Evolutionary conservation across 305 asterid genomes (phyloP), one percentile per base, ranked within the genome.

Genomic region (Fraxinus sp.): DNA sequence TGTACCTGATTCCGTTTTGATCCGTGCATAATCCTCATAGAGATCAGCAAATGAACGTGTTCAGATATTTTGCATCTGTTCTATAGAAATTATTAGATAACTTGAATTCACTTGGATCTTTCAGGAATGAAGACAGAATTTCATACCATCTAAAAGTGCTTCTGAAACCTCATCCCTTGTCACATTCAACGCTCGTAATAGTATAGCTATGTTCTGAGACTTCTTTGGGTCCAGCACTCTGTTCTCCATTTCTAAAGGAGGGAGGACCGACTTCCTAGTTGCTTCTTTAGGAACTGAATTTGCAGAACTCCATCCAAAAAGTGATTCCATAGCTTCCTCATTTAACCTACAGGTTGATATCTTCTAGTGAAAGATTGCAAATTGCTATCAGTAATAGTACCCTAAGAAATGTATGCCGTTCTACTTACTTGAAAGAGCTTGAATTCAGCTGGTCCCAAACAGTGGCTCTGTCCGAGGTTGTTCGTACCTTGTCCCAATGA

Each of bases 401-500:
- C 57, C 20, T 68, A 24, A 28, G 14, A 24, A 30, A 68, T 74
- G 22, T 74, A 70, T 39, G 71, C 49, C 16, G 22, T 7, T 75
- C 30, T 71, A 87, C 92, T 84, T 86, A 96, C 99, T 90, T 97
- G 89, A 96, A 96, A 82, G 98, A 92, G 89, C 97, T 94, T 1
- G 99, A 93, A 57, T 90, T 91, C 84, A 94, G 64, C 81, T 92
- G 98, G 88, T 96, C 99, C 99, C 99, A 96, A 33, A 93, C 98
- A 14, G 98, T 96, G 84, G 90, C 97, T 80, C 95, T 82, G 76
- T 92, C 95, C 9, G 99, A 94, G 78, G 96, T 91, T 78, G 98
- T 96, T 82, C 95, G 89, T 72, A 96, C 98, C 91, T 96, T 96
- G 89, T 96, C 99, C 99, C 99, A 96, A 41, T 96, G 98, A 91